phyloP scores from a whole-genome alignment of 2,329 filamentous ascomycete species.

The Ophioceras dolichostomum region DNA sequence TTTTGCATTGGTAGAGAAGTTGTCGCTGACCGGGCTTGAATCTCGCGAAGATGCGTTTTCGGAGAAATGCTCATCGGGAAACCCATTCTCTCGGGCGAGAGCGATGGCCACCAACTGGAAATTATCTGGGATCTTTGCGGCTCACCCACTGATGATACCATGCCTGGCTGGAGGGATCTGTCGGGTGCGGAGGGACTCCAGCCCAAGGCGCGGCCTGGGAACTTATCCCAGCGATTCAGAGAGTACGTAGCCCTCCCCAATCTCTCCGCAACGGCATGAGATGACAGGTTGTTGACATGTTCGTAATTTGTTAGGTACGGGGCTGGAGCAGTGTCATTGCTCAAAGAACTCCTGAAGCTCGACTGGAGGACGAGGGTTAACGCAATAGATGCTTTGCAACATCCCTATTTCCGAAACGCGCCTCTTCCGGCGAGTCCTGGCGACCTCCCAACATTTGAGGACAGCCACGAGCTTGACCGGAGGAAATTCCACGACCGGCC shows the following conservation, averaged over 20 bases:
- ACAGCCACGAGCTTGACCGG: constrained; percentile 92
- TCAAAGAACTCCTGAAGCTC: constrained; percentile 72
- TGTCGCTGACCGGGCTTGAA: too few species aligned
- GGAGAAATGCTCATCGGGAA: constrained; percentile 94
- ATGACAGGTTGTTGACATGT: constrained; percentile 8
- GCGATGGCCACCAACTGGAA: constrained; percentile 78
- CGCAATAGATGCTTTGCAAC: constrained; percentile 83
- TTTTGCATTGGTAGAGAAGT: too few species aligned
- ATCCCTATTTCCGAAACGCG: constrained; percentile 75
- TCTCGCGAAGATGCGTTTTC: constrained; percentile 89
- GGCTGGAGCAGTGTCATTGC: constrained; percentile 60
- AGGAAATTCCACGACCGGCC: constrained; percentile 82
- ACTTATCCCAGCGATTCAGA: constrained; percentile 61
- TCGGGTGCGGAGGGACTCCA: constrained; percentile 70
- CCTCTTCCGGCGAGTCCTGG: constrained; percentile 72
- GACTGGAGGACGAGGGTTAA: constrained; percentile 87
- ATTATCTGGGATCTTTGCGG: constrained; percentile 92
- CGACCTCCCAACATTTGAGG: constrained; percentile 84
- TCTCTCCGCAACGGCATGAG: too few species aligned
- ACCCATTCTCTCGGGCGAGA: constrained; percentile 83
- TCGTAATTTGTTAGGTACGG: constrained; percentile 40
- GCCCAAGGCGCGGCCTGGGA: constrained; percentile 48
- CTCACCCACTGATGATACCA: constrained; percentile 75
- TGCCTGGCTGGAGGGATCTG: constrained; percentile 81
- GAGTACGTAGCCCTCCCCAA: too few species aligned